Evolutionary conservation across 1,139 yeast species (phyloP), one percentile per base, ranked within the genome.

Genomic region (Candida sp.): DNA sequence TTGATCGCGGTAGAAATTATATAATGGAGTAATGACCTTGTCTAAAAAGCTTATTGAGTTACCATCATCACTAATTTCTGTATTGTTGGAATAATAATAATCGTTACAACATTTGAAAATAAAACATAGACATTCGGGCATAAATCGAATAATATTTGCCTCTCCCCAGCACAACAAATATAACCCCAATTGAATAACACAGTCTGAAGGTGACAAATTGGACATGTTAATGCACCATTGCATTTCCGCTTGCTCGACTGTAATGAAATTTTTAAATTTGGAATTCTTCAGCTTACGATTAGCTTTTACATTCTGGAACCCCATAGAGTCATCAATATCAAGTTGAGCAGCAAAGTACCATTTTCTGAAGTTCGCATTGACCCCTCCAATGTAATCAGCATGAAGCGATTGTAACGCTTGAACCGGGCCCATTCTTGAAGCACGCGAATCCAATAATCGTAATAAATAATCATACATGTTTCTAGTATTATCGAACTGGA

Each of bases 271-370:
- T 43, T 57, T 58, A 30, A 50, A 45, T 9, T 29, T 12, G 47
- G 64, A 43, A 60, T 66, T 50, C 66, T 66, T 58, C 61, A 57
- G 64, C 44, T 62, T 68, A 22, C 70, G 69, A 45, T 60, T 63
- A 21, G 64, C 40, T 39, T 67, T 61, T 59, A 73, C 63, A 52
- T 84, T 83, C 58, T 86, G 76, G 72, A 83, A 83, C 1, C 91
- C 93, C 49, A 87, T 73, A 42, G 84, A 85, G 49, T 86, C 91
- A 63, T 90, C 97, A 53, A 88, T 71, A 64, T 88, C 95, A 49
- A 89, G 67, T 66, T 86, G 93, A 36, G 97, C 90, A 29, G 97
- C 97, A 67, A 93, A 89, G 65, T 88, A 93, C 99, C 99, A 93
- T 62, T 87, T 91, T 57, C 87, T 80, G 68, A 87, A 93, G 66